These are phyloP conservation scores for Quercus glauca DNA, from an alignment of 306 rosid species.

Conservation along the genomic window DNA sequence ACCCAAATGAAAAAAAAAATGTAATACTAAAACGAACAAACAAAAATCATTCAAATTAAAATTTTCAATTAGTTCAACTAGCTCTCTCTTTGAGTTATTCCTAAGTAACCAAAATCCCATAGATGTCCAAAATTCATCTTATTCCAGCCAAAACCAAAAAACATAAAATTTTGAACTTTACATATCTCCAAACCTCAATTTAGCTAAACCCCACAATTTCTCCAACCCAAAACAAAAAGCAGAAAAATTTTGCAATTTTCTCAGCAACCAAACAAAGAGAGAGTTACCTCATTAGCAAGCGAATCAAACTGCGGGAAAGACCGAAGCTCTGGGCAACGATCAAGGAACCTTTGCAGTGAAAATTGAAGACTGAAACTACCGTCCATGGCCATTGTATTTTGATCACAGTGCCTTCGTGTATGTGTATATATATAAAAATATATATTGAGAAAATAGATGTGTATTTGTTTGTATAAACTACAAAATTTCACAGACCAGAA, in stretches of 20 bases:
- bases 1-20: background rate
- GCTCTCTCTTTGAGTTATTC: no score
- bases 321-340: slow-evolving; percentile 71
- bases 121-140: no score
- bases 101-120: no score
- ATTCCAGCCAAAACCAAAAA: no score
- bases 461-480: background rate
- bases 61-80: background rate
- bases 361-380: slow-evolving; percentile 60
- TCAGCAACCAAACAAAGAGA: background rate
- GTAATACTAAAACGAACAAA: background rate
- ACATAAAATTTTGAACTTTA: background rate
- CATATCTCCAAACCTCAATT: background rate
- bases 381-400: slow-evolving; percentile 53
- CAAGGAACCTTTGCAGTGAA: slow-evolving; percentile 60
- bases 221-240: background rate
- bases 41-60: background rate
- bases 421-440: background rate
- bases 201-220: background rate
- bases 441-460: background rate
- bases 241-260: background rate
- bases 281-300: slow-evolving; percentile 39
- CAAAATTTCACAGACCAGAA: background rate
- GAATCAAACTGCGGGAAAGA: slow-evolving; percentile 32
- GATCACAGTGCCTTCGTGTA: background rate